Evolutionary conservation across 805 yeast genomes (phyloP), one percentile per base, ranked within the genome.

Genomic region (Zygoascus flipseniorum): DNA sequence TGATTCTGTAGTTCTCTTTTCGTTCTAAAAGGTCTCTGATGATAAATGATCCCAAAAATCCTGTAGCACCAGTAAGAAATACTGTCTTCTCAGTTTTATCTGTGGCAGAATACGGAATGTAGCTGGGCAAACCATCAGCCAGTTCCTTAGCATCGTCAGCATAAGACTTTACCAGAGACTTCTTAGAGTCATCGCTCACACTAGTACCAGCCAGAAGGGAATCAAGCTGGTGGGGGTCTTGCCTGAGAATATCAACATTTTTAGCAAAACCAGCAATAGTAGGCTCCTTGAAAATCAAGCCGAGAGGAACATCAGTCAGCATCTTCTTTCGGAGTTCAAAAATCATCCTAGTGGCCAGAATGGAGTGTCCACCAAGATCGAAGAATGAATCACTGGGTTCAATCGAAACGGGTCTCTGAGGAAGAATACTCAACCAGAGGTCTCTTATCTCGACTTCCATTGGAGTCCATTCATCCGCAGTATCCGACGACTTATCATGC

Each of bases 331-430:
- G 80, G 61, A 93, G 78, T 60, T 86, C 90, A 64, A 93, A 93
- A 56, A 93, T 92, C 97, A 93, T 89, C 67, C 95, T 81, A 0
- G 99, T 95, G 8, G 98, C 98, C 58, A 93, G 75, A 62, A 93
- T 92, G 1, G 98, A 92, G 70, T 93, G 99, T 1, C 99, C 99
- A 55, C 99, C 99, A 51, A 95, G 73, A 66, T 93, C 99, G 65
- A 93, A 93, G 79, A 93, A 93, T 1, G 95, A 86, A 68, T 93
- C 99, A 2, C 79, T 78, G 35, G 85, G 84, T 31, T 84, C 75
- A 44, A 89, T 77, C 1, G 86, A 72, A 1, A 92, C 85, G 6
- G 97, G 97, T 58, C 81, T 78, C 60, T 82, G 85, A 44, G 98
- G 98, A 60, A 93, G 76, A 11, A 93, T 85, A 26, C 77, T 78